Base-by-base conservation (phyloP, 2,329 filamentous ascomycete species). In the Cordyceps pruinosa region DNA sequence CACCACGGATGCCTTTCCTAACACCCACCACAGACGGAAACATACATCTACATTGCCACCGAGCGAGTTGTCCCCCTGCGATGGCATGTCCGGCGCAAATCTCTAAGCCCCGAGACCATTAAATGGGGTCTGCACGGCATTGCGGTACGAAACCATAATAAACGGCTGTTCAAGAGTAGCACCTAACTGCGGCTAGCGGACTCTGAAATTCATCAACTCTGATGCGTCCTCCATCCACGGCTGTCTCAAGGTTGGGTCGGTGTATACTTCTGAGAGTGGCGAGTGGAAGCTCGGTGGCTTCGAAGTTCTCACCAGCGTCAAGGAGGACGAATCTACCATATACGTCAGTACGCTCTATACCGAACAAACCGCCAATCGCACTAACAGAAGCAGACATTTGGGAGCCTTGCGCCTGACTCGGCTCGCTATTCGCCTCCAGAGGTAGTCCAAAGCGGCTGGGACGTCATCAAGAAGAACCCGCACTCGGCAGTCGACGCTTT, bases 231-330 rank as follows among this genome's bases (percentile, higher is more conserved):
- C 92, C 0, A 88, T 99, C 52, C 94, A 99, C 66, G 94, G 92
- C 49, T 90, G 84, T 65, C 77, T 99, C 53, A 86, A 89, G 61
- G 88, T 89, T 21, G 88, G 89, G 1, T 96, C 93, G 0, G 80
- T 99, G 62, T 99, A 92, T 72, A 94, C 90, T 4, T 91, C 90
- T 60, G 93, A 97, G 69, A 97, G 94, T 67, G 94, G 94, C 58
- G 94, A 99, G 73, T 99, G 94, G 94, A 97, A 95, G 68, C 76
- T 99, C 2, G 92, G 88, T 21, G 94, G 94, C 1, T 96, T 99
- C 64, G 94, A 99, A 63, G 82, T 96, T 5, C 72, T 97, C 59
- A 97, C 92, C 73, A 97, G 88, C 37, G 86, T 97, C 74, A 97
- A 97, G 66, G 94, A 97, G 58, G 92, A 97, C 60, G 90, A 97